phyloP scores from a whole-genome alignment of 257 asterid species.

The Fraxinus americana region DNA sequence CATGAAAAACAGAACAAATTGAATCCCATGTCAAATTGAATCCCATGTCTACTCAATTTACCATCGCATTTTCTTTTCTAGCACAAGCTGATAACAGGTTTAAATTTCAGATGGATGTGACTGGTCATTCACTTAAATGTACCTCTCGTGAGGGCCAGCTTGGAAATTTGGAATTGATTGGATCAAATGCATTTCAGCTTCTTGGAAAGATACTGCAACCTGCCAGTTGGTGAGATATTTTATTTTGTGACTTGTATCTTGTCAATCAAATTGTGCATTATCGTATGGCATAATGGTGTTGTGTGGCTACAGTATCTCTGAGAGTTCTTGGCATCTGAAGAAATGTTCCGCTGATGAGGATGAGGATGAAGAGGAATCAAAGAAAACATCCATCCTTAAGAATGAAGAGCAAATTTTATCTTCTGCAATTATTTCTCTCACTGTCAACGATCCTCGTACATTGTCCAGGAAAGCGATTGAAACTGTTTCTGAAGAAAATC shows the following conservation, averaged over 20 bases:
- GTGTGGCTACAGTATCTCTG: conserved; percentile 41
- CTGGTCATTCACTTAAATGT: conserved; percentile 48
- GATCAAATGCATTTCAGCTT: conserved; percentile 62
- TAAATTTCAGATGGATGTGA: conserved; percentile 49
- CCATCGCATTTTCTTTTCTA: conserved; percentile 4
- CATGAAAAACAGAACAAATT: neutral
- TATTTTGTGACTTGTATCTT: conserved; percentile 14
- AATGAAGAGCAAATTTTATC: conserved; percentile 40
- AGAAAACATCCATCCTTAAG: conserved; percentile 33
- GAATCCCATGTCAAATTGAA: neutral
- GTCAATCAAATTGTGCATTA: conserved; percentile 11
- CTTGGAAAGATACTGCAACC: conserved; percentile 69
- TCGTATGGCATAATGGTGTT: conserved; percentile 21
- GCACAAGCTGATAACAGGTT: conserved; percentile 19
- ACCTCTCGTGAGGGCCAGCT: conserved; percentile 76
- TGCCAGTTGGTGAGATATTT: conserved; percentile 52
- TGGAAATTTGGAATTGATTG: conserved; percentile 75
- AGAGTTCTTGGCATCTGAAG: conserved; percentile 37
- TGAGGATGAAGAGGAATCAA: conserved; percentile 27
- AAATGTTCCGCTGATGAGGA: conserved; percentile 34
- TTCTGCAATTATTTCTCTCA: conserved; percentile 54
- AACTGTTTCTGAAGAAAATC: conserved; percentile 35
- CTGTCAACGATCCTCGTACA: conserved; percentile 72
- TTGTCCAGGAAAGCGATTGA: conserved; percentile 32
- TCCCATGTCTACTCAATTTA: no score